Evolutionary conservation across 2,329 filamentous ascomycete genomes (phyloP), one percentile per base, ranked within the genome.

Genomic region (Rutstroemia sp.): DNA sequence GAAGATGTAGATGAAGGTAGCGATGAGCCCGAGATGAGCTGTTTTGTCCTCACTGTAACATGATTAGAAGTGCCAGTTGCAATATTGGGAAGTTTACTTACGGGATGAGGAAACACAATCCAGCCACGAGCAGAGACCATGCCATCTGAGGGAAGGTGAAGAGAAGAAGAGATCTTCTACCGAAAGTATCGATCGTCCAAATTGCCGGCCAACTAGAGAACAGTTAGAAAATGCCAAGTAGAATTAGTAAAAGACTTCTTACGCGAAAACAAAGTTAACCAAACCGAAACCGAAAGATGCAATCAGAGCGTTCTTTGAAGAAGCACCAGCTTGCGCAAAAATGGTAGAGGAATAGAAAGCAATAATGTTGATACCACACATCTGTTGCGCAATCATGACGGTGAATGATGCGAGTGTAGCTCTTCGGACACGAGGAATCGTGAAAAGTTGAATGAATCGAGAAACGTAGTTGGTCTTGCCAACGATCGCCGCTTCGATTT

Each of bases 331-430:
- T 1, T 84, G 68, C 34, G 69, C 63, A 63, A 84, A 84, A 9
- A 84, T 74, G 7, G 82, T 85, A 0, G 82, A 83, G 1, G 81
- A 86, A 71, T 90, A 90, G 69, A 90, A 90, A 1, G 86, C 83
- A 56, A 90, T 86, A 55, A 89, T 86, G 67, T 88, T 88, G 68
- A 67, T 65, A 57, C 64, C 64, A n/a, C 49, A 68, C 62, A 69
- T 69, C 38, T 69, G 66, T 53, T 69, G 67, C 1, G 64, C 65
- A 50, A 68, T 83, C 90, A 95, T 95, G 62, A 92, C 88, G 1
- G 83, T 82, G 61, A 85, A 88, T 0, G 88, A 87, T 5, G 89
- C 90, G 30, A 88, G 77, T 3, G 85, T 92, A 2, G 90, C 90
- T 42, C 86, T 79, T 14, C 85, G 80, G 10, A 88, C 75, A 48